phyloP scores from a whole-genome alignment of 139 green algal species.

The Spirogloea muscicola region DNA sequence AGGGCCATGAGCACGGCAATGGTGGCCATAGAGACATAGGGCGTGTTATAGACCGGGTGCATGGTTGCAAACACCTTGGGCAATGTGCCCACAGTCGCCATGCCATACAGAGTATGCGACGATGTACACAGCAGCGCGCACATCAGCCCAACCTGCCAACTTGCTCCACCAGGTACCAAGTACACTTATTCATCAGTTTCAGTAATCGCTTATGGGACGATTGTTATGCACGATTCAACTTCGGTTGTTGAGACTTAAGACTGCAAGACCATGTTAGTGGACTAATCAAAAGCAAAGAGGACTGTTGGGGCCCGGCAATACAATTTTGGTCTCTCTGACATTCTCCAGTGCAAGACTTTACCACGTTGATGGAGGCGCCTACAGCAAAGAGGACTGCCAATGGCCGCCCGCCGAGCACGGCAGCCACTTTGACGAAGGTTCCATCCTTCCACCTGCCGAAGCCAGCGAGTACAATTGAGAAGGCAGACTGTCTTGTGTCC shows the following conservation, averaged over 20 bases:
- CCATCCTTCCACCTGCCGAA: conserved; percentile 33
- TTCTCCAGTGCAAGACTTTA: no score
- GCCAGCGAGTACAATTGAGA: no score
- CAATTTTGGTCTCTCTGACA: no score
- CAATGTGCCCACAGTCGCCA: conserved; percentile 6
- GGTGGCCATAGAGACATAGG: conserved; percentile 22
- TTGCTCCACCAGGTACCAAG: not conserved
- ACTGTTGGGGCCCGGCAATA: no score
- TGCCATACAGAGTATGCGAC: conserved; percentile 17
- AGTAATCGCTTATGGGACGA: not conserved
- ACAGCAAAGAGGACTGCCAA: conserved; percentile 15
- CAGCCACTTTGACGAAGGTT: conserved; percentile 32
- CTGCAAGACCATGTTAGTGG: no score
- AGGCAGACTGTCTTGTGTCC: no score
- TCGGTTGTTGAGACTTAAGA: not conserved
- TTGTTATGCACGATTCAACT: not conserved
- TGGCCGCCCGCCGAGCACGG: conserved; percentile 22
- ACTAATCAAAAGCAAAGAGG: no score
- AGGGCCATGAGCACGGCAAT: conserved; percentile 5
- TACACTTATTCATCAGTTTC: not conserved
- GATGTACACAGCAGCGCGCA: conserved; percentile 35
- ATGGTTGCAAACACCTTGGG: conserved; percentile 10
- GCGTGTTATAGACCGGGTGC: conserved; percentile 34
- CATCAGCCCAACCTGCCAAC: conserved; percentile 26
- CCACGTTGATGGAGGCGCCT: not conserved